Conservation (phyloP, 1,284 basidiomycete species). For the Boletus smithii region DNA sequence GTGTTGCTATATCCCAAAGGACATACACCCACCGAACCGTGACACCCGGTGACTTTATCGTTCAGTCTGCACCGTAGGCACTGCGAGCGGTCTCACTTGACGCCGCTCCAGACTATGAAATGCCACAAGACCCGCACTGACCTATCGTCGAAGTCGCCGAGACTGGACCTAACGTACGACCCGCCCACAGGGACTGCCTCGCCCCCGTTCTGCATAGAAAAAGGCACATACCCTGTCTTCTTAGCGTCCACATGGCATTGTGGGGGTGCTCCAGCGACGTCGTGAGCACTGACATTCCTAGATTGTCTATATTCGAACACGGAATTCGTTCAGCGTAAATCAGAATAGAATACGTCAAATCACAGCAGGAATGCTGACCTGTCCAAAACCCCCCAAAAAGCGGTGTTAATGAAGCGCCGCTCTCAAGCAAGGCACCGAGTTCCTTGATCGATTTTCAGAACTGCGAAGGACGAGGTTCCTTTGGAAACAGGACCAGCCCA, state of each 20-base stretch:
- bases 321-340: constrained; percentile 22
- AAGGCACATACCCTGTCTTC: constrained; percentile 16
- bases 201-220: too few relatives aligned
- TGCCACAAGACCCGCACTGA: too few relatives aligned
- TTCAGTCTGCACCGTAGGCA: constrained; percentile 1
- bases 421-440: constrained; percentile 25
- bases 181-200: too few relatives aligned
- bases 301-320: constrained; percentile 22
- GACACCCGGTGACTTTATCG: constrained; percentile 27
- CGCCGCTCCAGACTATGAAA: constrained; percentile 15
- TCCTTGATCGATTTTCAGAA: constrained; percentile 32
- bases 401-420: constrained; percentile 16
- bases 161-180: too few relatives aligned
- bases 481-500: constrained; percentile 24
- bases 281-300: constrained; percentile 8
- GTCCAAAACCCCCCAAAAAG: constrained; percentile 10
- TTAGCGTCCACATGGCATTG: constrained; percentile 22
- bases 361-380: constrained; percentile 27
- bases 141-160: constrained; percentile 25
- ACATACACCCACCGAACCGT: constrained; percentile 21
- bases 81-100: constrained; percentile 2
- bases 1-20: constrained; percentile 11
- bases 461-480: constrained; percentile 23
- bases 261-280: constrained; percentile 6
- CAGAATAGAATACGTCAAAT: constrained; percentile 31